Conservation (phyloP, 1,139 yeast species). For the Kodamaea suecica region DNA sequence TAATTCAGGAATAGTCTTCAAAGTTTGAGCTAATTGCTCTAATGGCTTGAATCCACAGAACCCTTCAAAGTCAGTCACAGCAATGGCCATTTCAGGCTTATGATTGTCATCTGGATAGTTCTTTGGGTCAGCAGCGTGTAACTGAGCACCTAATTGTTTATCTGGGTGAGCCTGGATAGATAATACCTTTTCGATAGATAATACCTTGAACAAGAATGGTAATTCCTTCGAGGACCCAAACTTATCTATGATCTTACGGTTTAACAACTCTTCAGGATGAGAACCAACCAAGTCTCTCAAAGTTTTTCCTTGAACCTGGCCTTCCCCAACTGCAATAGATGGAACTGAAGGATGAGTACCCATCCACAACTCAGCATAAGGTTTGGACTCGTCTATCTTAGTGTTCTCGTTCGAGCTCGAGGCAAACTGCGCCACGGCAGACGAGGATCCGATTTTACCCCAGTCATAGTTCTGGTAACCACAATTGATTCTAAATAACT, state of each 20-base stretch:
- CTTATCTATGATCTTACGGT: conserved; percentile 54
- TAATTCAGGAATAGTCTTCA: conserved; percentile 74
- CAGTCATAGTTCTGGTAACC: conserved; percentile 75
- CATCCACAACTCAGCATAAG: conserved; percentile 97
- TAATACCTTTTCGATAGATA: conserved; percentile 87
- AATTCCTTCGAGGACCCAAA: conserved; percentile 70
- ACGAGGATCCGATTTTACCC: conserved; percentile 82
- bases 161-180: conserved; percentile 99
- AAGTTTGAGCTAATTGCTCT: conserved; percentile 64
- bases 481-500: conserved; percentile 45
- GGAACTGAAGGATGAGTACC: conserved; percentile 96
- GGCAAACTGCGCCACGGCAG: conserved; percentile 89
- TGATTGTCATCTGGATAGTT: conserved; percentile 98
- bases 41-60: conserved; percentile 97
- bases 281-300: conserved; percentile 63
- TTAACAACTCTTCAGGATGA: conserved; percentile 60
- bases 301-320: conserved; percentile 38
- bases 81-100: conserved; percentile 99
- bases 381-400: conserved; percentile 64
- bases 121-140: conserved; percentile 80
- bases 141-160: conserved; percentile 70
- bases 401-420: conserved; percentile 61
- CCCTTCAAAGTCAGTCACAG: conserved; percentile 92
- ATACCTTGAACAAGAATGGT: conserved; percentile 90
- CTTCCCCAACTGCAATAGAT: conserved; percentile 48